Percentiles rank a stretch among this genome's conserved stretches.
phyloP scores from a whole-genome alignment of 768 basidiomycete species.

The Mycena crocata region DNA sequence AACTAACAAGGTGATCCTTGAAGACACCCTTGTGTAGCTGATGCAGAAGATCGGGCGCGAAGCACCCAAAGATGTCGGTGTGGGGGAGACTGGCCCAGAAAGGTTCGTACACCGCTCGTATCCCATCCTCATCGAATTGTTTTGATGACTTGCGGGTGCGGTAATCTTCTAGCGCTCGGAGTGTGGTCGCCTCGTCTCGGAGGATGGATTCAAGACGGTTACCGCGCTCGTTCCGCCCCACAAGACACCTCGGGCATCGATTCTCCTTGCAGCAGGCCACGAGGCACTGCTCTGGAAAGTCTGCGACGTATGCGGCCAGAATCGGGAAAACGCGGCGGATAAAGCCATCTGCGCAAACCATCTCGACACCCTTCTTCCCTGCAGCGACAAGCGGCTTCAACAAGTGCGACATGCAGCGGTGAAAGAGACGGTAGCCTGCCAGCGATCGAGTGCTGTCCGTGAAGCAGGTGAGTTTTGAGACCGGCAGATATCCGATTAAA shows the following conservation, averaged over 20 bases:
- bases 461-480: conserved; percentile 43
- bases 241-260: conserved; percentile 14
- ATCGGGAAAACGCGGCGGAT: too few species aligned
- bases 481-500: conserved; percentile 48
- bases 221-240: conserved; percentile 29
- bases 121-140: neutral
- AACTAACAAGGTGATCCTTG: conserved; percentile 48
- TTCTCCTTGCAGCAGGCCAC: conserved; percentile 11
- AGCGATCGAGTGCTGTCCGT: conserved; percentile 27
- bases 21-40: conserved; percentile 55
- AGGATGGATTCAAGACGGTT: conserved; percentile 8
- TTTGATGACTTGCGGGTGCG: neutral
- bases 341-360: conserved; percentile 14
- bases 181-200: neutral
- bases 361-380: conserved; percentile 37
- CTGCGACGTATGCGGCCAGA: too few species aligned
- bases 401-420: conserved; percentile 39
- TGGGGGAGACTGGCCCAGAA: conserved; percentile 49
- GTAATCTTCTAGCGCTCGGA: neutral
- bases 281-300: too few species aligned
- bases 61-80: conserved; percentile 44
- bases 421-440: conserved; percentile 45
- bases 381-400: conserved; percentile 38
- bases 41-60: conserved; percentile 38
- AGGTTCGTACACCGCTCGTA: conserved; percentile 24